Base-by-base conservation (phyloP, 202 grass and related monocot genomes). In the Carex arenaria region DNA sequence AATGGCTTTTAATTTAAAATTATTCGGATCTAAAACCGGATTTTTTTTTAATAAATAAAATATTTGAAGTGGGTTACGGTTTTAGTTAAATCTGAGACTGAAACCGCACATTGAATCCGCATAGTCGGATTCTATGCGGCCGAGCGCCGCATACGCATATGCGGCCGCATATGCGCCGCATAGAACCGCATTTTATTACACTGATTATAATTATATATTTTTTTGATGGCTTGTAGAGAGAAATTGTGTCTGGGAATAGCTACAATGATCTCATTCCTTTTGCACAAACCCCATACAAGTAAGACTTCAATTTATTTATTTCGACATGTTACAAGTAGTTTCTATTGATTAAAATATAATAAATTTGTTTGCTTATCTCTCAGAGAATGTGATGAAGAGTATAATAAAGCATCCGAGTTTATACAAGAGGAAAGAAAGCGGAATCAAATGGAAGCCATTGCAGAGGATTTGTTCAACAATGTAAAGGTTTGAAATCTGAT, bases 381-480 rank as follows among this genome's bases (percentile, higher is more conserved):
- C 51, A 98, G 95, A 86, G 92, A 93, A 79, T 92, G 84, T 36
- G 93, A 93, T 75, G 60, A 85, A 5, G 88, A 87, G 10, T 28
- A 22, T 28, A 65, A 84, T 8, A 81, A 80, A 64, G 47, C 86
- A 51, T 89, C 72, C 0, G 64, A 91, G 56, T 98, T 93, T 90
- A 90, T 92, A 82, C 84, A 85, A 82, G 92, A 95, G 86, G 95
- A 98, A 80, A 93, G 84, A 85, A 89, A 87, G 64, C 87, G 87
- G 38, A 94, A 90, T 54, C 95, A 98, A 86, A 93, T 98, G 84
- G 95, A 98, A 79, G 86, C 95, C 60, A 83, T 93, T 69, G 90
- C 92, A 1, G 95, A 95, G 19, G 92, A 98, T 84, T 87, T 98
- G 54, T 98, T 98, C 84, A 93, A 91, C 87, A 90, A 93, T 75